These are phyloP conservation scores for Boletellus ananas DNA, from an alignment of 768 basidiomycete species.

Conservation along the genomic window DNA sequence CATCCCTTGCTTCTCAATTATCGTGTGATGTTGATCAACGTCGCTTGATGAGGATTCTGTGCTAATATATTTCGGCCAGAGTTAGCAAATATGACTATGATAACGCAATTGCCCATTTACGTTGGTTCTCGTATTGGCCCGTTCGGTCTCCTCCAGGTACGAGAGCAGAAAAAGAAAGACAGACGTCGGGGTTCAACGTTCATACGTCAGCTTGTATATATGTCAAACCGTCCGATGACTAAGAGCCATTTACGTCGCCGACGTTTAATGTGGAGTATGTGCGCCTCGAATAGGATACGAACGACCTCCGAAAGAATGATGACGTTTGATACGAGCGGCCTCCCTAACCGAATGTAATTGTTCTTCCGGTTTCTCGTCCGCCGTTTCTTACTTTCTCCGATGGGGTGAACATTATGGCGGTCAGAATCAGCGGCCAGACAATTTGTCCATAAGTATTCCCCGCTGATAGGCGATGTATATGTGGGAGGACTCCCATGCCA, in stretches of 20 bases:
- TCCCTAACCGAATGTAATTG: neutral
- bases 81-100: slow-evolving; percentile 96
- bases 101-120: slow-evolving; percentile 78
- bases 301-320: too few species aligned
- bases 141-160: neutral
- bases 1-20: slow-evolving; percentile 45
- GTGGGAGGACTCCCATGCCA: too few species aligned
- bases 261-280: slow-evolving; percentile 96
- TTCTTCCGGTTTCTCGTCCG: slow-evolving; percentile 7
- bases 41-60: slow-evolving; percentile 94
- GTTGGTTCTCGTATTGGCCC: neutral
- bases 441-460: neutral
- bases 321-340: too few species aligned
- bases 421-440: slow-evolving; percentile 3
- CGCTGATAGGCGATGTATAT: neutral
- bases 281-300: slow-evolving; percentile 57
- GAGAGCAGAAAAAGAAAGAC: neutral
- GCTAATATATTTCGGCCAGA: slow-evolving; percentile 70
- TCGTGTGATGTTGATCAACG: slow-evolving; percentile 96
- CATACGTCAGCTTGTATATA: slow-evolving; percentile 39
- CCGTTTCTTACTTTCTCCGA: slow-evolving; percentile 17
- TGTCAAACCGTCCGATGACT: slow-evolving; percentile 88
- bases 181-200: neutral
- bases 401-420: slow-evolving; percentile 7
- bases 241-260: slow-evolving; percentile 91